Evolutionary conservation across 1,139 yeast species (phyloP).

Genomic region (Pichia sp.): DNA sequence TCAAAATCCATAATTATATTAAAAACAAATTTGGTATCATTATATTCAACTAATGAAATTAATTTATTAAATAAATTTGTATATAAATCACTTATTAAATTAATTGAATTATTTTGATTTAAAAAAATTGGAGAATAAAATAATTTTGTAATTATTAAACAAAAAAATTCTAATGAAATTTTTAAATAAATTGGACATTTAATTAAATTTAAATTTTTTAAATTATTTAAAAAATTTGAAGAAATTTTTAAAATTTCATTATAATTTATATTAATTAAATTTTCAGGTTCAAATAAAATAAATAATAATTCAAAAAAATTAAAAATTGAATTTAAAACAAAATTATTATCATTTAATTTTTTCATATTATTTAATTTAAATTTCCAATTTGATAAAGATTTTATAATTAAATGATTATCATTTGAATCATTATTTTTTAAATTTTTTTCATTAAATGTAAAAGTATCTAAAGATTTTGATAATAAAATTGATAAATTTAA

Average conservation of each 20-base stretch:
- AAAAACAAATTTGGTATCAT: constrained; percentile 15
- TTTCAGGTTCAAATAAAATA: constrained; percentile 19
- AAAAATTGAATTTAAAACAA: constrained; percentile 9
- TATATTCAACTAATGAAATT: constrained; percentile 7
- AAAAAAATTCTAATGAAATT: constrained; percentile 19
- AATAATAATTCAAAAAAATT: constrained; percentile 16
- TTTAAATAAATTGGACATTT: constrained; percentile 19
- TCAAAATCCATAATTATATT: constrained; percentile 16
- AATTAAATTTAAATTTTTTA: constrained; percentile 10
- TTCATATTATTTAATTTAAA: constrained; percentile 16
- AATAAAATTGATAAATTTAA: constrained; percentile 17
- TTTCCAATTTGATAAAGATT: constrained; percentile 23
- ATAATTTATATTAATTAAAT: background rate
- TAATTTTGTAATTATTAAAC: constrained; percentile 18
- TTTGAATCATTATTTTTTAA: constrained; percentile 7
- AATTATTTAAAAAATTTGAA: constrained; percentile 1
- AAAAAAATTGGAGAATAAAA: constrained; percentile 17
- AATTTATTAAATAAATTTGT: constrained; percentile 12
- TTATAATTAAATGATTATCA: constrained; percentile 15
- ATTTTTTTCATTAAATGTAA: constrained; percentile 21
- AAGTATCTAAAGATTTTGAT: constrained; percentile 19
- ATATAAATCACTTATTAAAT: constrained; percentile 3
- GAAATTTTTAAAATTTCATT: constrained; percentile 8
- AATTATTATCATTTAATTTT: background rate
- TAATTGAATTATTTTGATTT: background rate